These are phyloP conservation scores for Sarocladiaceae sp. DNA, from an alignment of 2,329 filamentous ascomycete genomes.

Conservation along the genomic window DNA sequence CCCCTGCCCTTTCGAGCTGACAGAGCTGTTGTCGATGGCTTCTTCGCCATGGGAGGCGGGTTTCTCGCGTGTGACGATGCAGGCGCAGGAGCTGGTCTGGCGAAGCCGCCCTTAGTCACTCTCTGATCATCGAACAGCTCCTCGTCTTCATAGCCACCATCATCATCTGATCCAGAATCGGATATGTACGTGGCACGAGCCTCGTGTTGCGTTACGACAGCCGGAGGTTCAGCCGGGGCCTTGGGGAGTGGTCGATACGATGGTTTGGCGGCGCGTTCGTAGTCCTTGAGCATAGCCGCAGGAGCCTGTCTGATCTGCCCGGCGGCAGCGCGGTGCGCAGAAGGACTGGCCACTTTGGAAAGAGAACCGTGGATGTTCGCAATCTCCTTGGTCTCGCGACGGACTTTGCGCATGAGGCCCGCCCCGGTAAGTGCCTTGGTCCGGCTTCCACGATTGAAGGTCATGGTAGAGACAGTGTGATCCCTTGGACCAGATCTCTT, in stretches of 20 bases:
- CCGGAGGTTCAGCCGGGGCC: slow-evolving; percentile 15
- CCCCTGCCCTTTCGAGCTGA: slow-evolving; percentile 15
- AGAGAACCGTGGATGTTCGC: slow-evolving; percentile 42
- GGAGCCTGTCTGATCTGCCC: slow-evolving; percentile 47
- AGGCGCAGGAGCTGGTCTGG: slow-evolving; percentile 9
- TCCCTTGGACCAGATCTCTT: slow-evolving; percentile 22
- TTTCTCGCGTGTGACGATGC: slow-evolving; percentile 9
- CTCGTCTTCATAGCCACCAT: slow-evolving; percentile 17
- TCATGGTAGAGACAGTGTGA: slow-evolving; percentile 28
- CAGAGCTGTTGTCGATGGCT: background rate
- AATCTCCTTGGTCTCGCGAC: slow-evolving; percentile 53
- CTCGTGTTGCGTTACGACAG: slow-evolving; percentile 26
- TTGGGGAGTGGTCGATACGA: slow-evolving; percentile 22
- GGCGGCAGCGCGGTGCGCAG: slow-evolving; percentile 24
- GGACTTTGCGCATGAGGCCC: slow-evolving; percentile 52
- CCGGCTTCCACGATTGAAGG: slow-evolving; percentile 43
- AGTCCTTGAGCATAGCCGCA: slow-evolving; percentile 48
- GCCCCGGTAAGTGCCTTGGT: slow-evolving; percentile 48
- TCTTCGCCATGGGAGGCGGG: background rate
- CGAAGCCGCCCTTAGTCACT: slow-evolving; percentile 10
- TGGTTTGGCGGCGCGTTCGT: slow-evolving; percentile 39
- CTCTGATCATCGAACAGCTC: slow-evolving; percentile 23
- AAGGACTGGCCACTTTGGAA: slow-evolving; percentile 24
- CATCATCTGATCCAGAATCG: slow-evolving; percentile 29
- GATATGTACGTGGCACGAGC: slow-evolving; percentile 34